These are phyloP conservation scores for Chromera velia DNA, from an alignment of 73 alveolate genomes.

Conservation along the genomic window DNA sequence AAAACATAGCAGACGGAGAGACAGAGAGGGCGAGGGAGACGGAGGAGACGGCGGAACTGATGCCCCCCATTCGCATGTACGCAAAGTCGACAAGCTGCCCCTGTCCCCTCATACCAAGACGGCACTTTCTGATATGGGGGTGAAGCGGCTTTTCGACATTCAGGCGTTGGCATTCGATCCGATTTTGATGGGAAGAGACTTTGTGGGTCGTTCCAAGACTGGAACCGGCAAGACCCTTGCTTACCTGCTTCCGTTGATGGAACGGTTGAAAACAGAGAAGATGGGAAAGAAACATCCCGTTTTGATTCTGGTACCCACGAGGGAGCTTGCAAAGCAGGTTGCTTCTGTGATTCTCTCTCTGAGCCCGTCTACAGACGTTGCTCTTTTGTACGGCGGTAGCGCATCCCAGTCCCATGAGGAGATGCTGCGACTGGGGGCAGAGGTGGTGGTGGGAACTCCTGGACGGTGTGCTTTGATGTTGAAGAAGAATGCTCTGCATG, in stretches of 20 bases:
- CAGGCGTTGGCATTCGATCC: slow-evolving; percentile 64
- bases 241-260: slow-evolving; percentile 52
- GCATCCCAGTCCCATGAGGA: not conserved
- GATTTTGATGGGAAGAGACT: slow-evolving; percentile 54
- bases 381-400: not conserved
- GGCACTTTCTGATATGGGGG: not conserved
- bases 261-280: slow-evolving; percentile 46
- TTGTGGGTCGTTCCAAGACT: slow-evolving; percentile 56
- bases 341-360: slow-evolving; percentile 35
- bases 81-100: not conserved
- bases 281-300: slow-evolving; percentile 57
- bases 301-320: slow-evolving; percentile 52
- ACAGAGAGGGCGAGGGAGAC: too few relatives aligned
- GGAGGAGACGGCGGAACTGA: too few relatives aligned
- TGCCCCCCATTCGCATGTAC: too few relatives aligned
- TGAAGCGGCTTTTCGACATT: slow-evolving; percentile 24
- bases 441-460: not conserved
- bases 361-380: not conserved
- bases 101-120: not conserved
- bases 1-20: too few relatives aligned
- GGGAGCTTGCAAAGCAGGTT: slow-evolving; percentile 60
- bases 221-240: slow-evolving; percentile 64
- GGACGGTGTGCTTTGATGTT: not conserved
- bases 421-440: not conserved
- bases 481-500: not conserved